Evolutionary conservation across 2,329 filamentous ascomycete genomes (phyloP), one percentile per base, ranked within the genome.

Genomic region (Fusarium acutatum): DNA sequence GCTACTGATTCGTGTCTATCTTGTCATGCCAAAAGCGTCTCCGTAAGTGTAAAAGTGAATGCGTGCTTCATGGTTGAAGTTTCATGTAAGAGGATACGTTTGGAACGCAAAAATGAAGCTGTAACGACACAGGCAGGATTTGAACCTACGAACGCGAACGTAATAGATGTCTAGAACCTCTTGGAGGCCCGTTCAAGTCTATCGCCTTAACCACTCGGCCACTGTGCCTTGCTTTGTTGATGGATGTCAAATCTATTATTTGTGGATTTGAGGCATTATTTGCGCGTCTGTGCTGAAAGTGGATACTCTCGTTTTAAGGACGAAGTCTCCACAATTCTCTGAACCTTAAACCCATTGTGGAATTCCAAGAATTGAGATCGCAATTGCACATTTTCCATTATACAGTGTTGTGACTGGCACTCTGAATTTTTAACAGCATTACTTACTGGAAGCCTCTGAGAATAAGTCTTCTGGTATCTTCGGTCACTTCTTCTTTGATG

Each of bases 131-230:
- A 24, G 58, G 20, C 37, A 64, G 38, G 64, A 43, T 67, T 67
- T 28, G 64, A 67, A 67, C 64, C 38, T 64, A 17, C 64, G 64
- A 46, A 62, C 35, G 41, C 64, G 64, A 64, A 67, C 41, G 35
- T 62, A 64, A 24, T 1, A 58, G 50, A 67, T 67, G 30, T 57
- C 50, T 57, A 52, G 38, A 44, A 57, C 53, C 28, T 34, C 53
- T 57, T 4, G 22, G 52, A 40, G 26, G 58, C 2, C n/a, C 18
- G 7, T 67, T 67, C 64, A 67, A 64, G 60, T 67, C 50, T 58
- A 7, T 28, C 64, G 62, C 64, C 64, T 38, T 67, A 67, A 67
- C 64, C 64, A 67, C 64, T 67, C 64, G 64, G 64, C 61, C 64
- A 66, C 35, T 10, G 24, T 56, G 47, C 37, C 61, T 13, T 20